Percentiles rank a stretch among this genome's conserved stretches.
Conservation (phyloP, 768 basidiomycete species). For the Tremella yokohamensis region DNA sequence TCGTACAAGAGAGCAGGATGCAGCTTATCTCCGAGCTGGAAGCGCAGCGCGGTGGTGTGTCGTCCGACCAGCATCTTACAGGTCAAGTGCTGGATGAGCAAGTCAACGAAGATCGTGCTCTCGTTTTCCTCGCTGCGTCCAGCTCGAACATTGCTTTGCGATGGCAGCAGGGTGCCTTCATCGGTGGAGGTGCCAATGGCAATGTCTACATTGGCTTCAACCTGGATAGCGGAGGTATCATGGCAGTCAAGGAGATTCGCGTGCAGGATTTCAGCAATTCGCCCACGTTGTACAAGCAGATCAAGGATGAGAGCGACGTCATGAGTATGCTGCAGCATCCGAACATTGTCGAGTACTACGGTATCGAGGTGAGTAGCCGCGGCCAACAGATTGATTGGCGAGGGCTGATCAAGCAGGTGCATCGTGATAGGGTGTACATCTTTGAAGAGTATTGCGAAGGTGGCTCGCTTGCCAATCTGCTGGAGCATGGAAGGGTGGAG, state of each 20-base stretch:
- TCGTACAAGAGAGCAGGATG: constrained; percentile 71
- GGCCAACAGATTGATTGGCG: neutral
- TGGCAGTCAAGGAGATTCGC: constrained; percentile 99
- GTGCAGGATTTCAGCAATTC: constrained; percentile 88
- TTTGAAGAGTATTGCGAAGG: constrained; percentile 98
- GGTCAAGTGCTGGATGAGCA: constrained; percentile 93
- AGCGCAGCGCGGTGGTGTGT: constrained; percentile 59
- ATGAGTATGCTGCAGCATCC: constrained; percentile 98
- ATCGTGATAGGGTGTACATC: constrained; percentile 96
- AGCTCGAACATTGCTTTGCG: constrained; percentile 90
- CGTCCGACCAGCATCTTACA: constrained; percentile 68
- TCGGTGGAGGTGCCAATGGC: constrained; percentile 97
- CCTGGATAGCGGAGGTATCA: constrained; percentile 87
- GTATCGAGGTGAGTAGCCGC: constrained; percentile 64
- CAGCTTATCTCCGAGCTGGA: constrained; percentile 61
- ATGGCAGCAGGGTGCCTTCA: constrained; percentile 98
- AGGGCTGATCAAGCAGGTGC: constrained; percentile 56
- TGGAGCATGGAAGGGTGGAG: constrained; percentile 92
- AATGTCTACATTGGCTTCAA: constrained; percentile 99
- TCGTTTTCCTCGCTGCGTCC: constrained; percentile 92
- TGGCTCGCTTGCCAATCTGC: constrained; percentile 78
- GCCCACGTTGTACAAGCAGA: constrained; percentile 83
- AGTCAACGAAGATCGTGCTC: constrained; percentile 85
- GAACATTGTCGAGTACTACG: constrained; percentile 97
- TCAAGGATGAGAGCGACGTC: constrained; percentile 90